Evolutionary conservation across 805 yeast genomes (phyloP).

Genomic region (Metschnikowia borealis): DNA sequence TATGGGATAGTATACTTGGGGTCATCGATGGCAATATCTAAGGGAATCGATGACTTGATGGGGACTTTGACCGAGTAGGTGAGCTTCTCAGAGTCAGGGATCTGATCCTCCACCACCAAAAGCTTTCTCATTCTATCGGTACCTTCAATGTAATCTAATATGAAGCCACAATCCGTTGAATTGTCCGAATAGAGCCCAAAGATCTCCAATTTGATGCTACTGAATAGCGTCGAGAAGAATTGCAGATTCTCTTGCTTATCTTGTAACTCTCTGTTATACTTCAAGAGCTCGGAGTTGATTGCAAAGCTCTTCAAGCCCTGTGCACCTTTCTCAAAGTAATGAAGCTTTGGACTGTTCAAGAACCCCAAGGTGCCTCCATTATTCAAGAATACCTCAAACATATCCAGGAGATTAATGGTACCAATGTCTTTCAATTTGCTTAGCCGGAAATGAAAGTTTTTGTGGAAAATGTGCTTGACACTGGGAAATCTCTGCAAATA

Average conservation of each 20-base stretch:
- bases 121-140: constrained; percentile 62
- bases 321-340: constrained; percentile 35
- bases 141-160: constrained; percentile 68
- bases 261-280: constrained; percentile 51
- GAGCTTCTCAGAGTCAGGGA: constrained; percentile 41
- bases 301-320: constrained; percentile 31
- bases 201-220: constrained; percentile 42
- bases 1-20: constrained; percentile 13
- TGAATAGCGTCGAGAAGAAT: constrained; percentile 46
- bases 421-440: constrained; percentile 17
- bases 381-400: constrained; percentile 30
- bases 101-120: constrained; percentile 50
- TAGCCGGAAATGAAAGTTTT: constrained; percentile 22
- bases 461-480: constrained; percentile 24
- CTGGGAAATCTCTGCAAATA: constrained; percentile 28
- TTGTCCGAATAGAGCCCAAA: constrained; percentile 26
- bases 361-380: constrained; percentile 35
- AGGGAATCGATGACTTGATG: constrained; percentile 15
- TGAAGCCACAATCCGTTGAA: constrained; percentile 31
- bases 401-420: constrained; percentile 20
- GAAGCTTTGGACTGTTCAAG: constrained; percentile 31
- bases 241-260: constrained; percentile 62
- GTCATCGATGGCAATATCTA: constrained; percentile 19
- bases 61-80: constrained; percentile 42
- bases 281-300: constrained; percentile 43